phyloP scores from a whole-genome alignment of 1,284 basidiomycete species.

The Austroboletus niveus region DNA sequence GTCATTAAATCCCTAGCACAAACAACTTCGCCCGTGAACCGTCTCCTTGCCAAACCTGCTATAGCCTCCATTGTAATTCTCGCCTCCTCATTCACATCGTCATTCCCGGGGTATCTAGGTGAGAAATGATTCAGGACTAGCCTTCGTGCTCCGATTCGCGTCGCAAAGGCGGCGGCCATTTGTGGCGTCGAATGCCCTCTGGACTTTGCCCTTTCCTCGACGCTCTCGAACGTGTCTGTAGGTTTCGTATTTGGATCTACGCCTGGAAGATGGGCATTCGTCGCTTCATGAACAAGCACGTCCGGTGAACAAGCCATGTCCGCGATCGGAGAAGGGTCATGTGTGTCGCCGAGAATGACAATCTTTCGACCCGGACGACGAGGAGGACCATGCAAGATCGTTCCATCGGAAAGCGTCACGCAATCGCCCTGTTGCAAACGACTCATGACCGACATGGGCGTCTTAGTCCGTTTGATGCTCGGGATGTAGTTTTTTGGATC shows the following conservation, averaged over 20 bases:
- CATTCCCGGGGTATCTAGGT: constrained; percentile 57
- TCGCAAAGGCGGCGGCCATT: constrained; percentile 86
- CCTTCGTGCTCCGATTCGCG: constrained; percentile 57
- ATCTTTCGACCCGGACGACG: constrained; percentile 70
- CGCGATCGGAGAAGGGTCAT: constrained; percentile 66
- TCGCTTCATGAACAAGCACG: constrained; percentile 83
- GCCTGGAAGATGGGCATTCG: constrained; percentile 84
- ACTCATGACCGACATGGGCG: constrained; percentile 72
- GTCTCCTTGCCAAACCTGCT: constrained; percentile 48
- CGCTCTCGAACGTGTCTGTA: constrained; percentile 56
- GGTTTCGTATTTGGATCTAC: constrained; percentile 56
- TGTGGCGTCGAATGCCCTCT: constrained; percentile 92
- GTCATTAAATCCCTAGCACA: constrained; percentile 76
- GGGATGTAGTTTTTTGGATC: constrained; percentile 63
- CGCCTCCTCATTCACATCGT: constrained; percentile 48
- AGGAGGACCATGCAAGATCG: constrained; percentile 69
- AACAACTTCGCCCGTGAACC: constrained; percentile 52
- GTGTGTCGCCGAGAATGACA: constrained; percentile 80
- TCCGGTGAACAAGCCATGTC: constrained; percentile 61
- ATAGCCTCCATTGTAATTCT: constrained; percentile 61
- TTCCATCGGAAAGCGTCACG: constrained; percentile 77
- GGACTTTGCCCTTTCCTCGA: constrained; percentile 67
- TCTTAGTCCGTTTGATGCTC: constrained; percentile 65
- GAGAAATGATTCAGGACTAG: constrained; percentile 89
- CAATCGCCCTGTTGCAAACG: constrained; percentile 66